Evolutionary conservation across 768 basidiomycete species (phyloP).

Genomic region (Chalciporus piperatus): DNA sequence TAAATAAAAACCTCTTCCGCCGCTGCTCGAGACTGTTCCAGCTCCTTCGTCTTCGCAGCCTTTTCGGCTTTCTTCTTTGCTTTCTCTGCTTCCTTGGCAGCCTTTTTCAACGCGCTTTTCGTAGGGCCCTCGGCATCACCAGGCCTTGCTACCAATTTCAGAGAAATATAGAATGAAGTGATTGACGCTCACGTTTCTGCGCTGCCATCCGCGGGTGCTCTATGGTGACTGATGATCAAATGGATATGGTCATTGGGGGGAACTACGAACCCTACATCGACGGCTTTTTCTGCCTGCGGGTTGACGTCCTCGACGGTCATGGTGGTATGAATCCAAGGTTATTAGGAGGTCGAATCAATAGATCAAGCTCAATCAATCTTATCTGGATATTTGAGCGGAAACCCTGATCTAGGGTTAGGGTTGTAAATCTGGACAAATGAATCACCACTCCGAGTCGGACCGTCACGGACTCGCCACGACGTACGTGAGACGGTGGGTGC

Average conservation of each 20-base stretch:
- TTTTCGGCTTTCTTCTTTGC: constrained; percentile 86
- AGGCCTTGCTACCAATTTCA: constrained; percentile 13
- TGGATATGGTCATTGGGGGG: not conserved
- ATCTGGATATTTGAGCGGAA: not conserved
- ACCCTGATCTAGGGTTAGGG: constrained; percentile 23
- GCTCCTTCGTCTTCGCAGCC: constrained; percentile 73
- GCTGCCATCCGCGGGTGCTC: constrained; percentile 8
- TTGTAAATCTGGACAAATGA: not conserved
- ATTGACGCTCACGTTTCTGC: constrained; percentile 9
- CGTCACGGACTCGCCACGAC: no score
- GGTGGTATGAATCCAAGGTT: not conserved
- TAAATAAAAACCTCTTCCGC: constrained; percentile 44
- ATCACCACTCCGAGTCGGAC: no score
- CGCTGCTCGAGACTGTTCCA: constrained; percentile 68
- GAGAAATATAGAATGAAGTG: not conserved
- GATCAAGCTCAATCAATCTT: no score
- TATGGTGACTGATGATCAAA: constrained; percentile 2
- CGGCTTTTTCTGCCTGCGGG: not conserved
- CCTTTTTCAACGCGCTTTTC: constrained; percentile 90
- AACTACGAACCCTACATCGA: constrained; percentile 3
- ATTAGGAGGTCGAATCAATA: not conserved
- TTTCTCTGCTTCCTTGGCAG: constrained; percentile 88
- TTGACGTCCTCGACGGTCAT: constrained; percentile 15
- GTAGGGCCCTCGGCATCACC: constrained; percentile 52
- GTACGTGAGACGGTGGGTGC: not conserved